Evolutionary conservation across 2,329 filamentous ascomycete genomes (phyloP), one percentile per base, ranked within the genome.

Genomic region (Camillea tinctor): DNA sequence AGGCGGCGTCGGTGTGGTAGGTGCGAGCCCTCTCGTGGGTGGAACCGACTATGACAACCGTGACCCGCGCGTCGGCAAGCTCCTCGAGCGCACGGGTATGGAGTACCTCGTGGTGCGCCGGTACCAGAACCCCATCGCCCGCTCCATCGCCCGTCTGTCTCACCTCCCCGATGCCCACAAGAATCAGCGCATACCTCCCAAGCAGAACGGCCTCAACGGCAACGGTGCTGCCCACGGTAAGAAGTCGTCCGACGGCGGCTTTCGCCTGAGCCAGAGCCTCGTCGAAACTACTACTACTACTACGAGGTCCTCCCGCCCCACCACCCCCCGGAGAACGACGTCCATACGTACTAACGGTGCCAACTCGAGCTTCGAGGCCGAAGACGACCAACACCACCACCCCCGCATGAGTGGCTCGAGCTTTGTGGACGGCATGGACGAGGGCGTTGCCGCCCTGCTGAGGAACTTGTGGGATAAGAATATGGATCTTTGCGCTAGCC

Each of bases 91-190:
- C 52, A 89, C 88, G 1, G 87, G 86, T 17, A 84, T 89, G 74
- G 89, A 92, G 70, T 92, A 91, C 71, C 80, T 88, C n/a, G 88
- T 91, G 8, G 87, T 92, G 36, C 83, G 88, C 57, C 81, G 89
- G 51, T 89, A 89, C 70, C 87, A 90, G 68, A 90, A 91, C 66
- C 88, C 89, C 0, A 80, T 92, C 19, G 85, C 83, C 4, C 82
- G 88, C 52, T 88, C 87, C 0, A 75, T 92, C 19, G 73, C 74
- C 23, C 79, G 86, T 23, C 72, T 88, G 11, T 73, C 80, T 26
- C 78, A 81, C 54, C 75, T 86, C 1, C 81, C 84, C 0, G 82
- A 81, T 7, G 72, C 77, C 26, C 79, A 85, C 56, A 83, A 80
- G 69, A 78, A 75, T 30, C 76, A 77, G 61, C 77, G 77, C 44